Evolutionary conservation across 805 yeast species (phyloP), one percentile per base, ranked within the genome.

Genomic region (Myxozyma mucilagina): DNA sequence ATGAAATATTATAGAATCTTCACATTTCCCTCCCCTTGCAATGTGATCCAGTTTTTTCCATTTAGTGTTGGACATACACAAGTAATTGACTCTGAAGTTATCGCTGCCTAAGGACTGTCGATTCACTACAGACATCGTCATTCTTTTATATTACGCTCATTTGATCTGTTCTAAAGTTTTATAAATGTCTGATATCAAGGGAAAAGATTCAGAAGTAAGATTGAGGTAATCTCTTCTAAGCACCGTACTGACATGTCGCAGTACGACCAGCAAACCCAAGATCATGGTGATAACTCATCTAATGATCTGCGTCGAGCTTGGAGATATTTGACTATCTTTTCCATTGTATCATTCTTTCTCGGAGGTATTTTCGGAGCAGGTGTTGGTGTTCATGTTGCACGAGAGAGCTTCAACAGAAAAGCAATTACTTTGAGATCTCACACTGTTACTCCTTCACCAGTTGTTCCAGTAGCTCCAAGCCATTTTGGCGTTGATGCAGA

Each of bases 351-450:
- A 14, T 50, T 50, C 32, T 50, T 50, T 16, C 41, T 50, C 35
- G 54, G 54, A 3, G 54, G 54, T 4, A 29, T 50, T 29, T 50
- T 50, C 16, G 54, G 54, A 14, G 54, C 54, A 16, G 24, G 29
- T 4, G 34, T 50, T 14, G 54, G 54, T n/a, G 54, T 50, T 11
- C 54, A 50, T 39, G 54, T 50, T 16, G 54, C 54, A 5, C 29
- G 41, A 24, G 45, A 50, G 24, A n/a, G 35, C 5, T n/a, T 39
- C 14, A 2, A 24, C 18, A 50, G 38, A 18, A 44, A 36, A 24
- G 18, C 41, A 6, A 35, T 35, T 24, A 11, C 45, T 4, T 4
- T 35, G 24, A 13, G 14, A 8, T 13, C 45, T 18, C 18, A 44
- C 34, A 13, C 16, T 35, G n/a, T 31, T 36, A 11, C 45, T n/a